These are phyloP conservation scores for Septoria linicola DNA, from an alignment of 2,329 filamentous ascomycete species.

Conservation along the genomic window DNA sequence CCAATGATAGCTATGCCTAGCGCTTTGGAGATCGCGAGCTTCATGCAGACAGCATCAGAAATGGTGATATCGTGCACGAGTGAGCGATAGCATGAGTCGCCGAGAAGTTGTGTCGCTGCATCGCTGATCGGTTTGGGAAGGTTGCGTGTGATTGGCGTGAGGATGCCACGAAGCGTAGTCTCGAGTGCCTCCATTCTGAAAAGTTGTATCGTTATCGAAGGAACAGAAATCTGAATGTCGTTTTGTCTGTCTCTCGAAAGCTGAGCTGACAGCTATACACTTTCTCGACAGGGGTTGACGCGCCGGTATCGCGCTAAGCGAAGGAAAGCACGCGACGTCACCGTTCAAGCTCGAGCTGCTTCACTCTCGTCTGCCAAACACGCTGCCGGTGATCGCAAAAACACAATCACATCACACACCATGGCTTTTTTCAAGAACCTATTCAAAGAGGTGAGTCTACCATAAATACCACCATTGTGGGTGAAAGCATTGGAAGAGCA, in stretches of 20 bases:
- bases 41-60: conserved; percentile 74
- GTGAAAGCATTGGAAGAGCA: neutral
- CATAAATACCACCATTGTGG: neutral
- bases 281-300: conserved; percentile 9
- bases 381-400: too few species aligned
- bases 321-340: too few species aligned
- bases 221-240: neutral
- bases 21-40: conserved; percentile 86
- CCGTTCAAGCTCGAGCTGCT: too few species aligned
- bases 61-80: conserved; percentile 83
- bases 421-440: conserved; percentile 49
- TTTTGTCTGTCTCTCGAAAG: neutral
- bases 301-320: too few species aligned
- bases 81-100: conserved; percentile 77
- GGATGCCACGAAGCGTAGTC: conserved; percentile 43
- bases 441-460: conserved; percentile 46
- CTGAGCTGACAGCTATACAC: conserved; percentile 11
- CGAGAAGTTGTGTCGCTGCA: conserved; percentile 75
- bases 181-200: conserved; percentile 48
- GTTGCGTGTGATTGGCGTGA: conserved; percentile 49
- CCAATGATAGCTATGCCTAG: conserved; percentile 92
- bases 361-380: too few species aligned
- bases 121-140: conserved; percentile 70
- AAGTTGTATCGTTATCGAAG: neutral
- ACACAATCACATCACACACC: neutral